Evolutionary conservation across 169 alveolate species (phyloP), one percentile per base, ranked within the genome.

Genomic region (Plasmodium chabaudi): DNA sequence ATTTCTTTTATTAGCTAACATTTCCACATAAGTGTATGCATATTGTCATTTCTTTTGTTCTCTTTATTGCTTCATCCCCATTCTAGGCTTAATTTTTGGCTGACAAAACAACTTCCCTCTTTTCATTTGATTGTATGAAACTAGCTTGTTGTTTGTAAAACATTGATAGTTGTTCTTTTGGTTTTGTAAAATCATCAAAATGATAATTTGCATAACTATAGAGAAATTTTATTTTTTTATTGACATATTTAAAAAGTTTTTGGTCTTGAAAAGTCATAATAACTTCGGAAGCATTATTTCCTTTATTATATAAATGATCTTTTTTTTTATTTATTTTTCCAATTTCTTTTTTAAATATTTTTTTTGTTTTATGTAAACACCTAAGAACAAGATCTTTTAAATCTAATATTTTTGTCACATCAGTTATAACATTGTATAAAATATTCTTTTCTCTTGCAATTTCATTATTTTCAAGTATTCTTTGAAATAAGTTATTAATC

Each of bases 401-500:
- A 42, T 55, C 56, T 53, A 79, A 21, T 15, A 79, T 79, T 53
- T 5, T 53, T 0, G 79, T 65, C 44, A 79, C 75, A 47, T 79
- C 89, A 9, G 89, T 79, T 25, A 79, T 25, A 47, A 79, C 89
- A 42, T 79, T 79, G 46, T 79, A 79, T 27, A 79, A 51, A 9
- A 79, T 67, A 21, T 69, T 25, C 53, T 79, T 79, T 39, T 79
- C 89, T 19, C 89, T 67, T 53, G 79, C 79, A 13, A 79, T 23
- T 12, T 79, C 89, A 79, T 79, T 82, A 51, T 79, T 79, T 79
- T 79, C 84, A 10, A 79, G 49, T 44, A 79, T 79, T 71, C 79
- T 47, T 9, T 79, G 46, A 79, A 65, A 79, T 64, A 79, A 19
- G 56, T 67, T 67, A 27, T 65, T 42, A 13, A 79, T 57, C 1